Conservation (phyloP, 768 basidiomycete genomes). For the Vararia minispora region DNA sequence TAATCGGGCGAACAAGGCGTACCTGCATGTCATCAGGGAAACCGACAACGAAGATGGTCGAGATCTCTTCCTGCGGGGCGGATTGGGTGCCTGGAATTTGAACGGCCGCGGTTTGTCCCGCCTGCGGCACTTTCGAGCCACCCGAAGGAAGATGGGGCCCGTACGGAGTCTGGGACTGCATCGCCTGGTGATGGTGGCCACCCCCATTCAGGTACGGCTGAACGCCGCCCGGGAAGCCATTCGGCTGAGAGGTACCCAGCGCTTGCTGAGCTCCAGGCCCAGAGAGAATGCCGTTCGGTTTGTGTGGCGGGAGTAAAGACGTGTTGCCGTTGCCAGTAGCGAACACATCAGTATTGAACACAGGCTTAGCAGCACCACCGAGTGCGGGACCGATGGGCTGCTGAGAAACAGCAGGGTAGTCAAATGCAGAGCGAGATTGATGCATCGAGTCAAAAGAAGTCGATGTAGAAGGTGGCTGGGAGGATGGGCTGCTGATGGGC, state of each 20-base stretch:
- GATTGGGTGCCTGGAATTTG: slow-evolving; percentile 20
- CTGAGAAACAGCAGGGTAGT: slow-evolving; percentile 6
- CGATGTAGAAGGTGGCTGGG: slow-evolving; percentile 9
- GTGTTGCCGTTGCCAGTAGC: slow-evolving; percentile 13
- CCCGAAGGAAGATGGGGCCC: slow-evolving; percentile 52
- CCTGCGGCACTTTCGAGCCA: slow-evolving; percentile 19
- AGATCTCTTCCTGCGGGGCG: slow-evolving; percentile 70
- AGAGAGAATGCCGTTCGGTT: slow-evolving; percentile 18
- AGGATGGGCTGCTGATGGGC: slow-evolving; percentile 12
- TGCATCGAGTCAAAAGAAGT: slow-evolving; percentile 10
- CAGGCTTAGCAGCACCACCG: slow-evolving; percentile 8
- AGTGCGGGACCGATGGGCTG: slow-evolving; percentile 10
- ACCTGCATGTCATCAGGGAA: slow-evolving; percentile 99
- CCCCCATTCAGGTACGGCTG: slow-evolving; percentile 28
- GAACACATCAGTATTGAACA: slow-evolving; percentile 3
- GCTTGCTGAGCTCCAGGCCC: slow-evolving; percentile 22
- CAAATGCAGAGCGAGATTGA: slow-evolving; percentile 7
- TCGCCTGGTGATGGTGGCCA: slow-evolving; percentile 23
- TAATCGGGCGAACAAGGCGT: slow-evolving; percentile 17
- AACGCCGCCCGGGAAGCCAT: slow-evolving; percentile 18
- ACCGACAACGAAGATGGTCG: slow-evolving; percentile 95
- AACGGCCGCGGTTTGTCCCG: slow-evolving; percentile 8
- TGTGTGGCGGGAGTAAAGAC: slow-evolving; percentile 13
- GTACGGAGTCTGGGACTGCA: slow-evolving; percentile 69
- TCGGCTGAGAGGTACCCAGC: slow-evolving; percentile 23